Percentiles rank a stretch among this genome's conserved stretches.
phyloP scores from a whole-genome alignment of 2,329 filamentous ascomycete species.

The Exophiala xenobiotica region DNA sequence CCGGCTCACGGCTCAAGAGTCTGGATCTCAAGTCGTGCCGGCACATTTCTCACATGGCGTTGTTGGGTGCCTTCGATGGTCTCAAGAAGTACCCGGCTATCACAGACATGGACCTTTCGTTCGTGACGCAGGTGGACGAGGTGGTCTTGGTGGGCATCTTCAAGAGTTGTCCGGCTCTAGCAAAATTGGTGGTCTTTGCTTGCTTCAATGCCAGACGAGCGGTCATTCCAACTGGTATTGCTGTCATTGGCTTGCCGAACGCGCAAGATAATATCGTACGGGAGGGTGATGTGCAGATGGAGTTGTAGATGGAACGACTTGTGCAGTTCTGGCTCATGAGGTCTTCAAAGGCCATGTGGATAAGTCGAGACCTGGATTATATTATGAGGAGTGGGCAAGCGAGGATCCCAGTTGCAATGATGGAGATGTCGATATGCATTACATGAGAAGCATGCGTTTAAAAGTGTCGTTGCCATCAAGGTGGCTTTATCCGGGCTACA shows the following conservation, averaged over 20 bases:
- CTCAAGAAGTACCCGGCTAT: constrained; percentile 67
- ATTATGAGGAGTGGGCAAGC: too few species aligned
- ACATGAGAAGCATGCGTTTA: too few species aligned
- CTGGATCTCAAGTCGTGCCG: constrained; percentile 83
- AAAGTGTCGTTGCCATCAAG: too few species aligned
- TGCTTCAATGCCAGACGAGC: constrained; percentile 61
- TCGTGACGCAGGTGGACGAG: constrained; percentile 51
- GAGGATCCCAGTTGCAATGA: too few species aligned
- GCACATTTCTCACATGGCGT: constrained; percentile 70
- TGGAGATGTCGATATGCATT: too few species aligned
- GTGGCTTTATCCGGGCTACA: too few species aligned
- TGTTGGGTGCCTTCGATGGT: constrained; percentile 70
- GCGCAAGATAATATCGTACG: constrained; percentile 55
- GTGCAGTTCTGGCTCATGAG: neutral
- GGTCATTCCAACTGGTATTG: constrained; percentile 56
- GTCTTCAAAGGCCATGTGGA: neutral
- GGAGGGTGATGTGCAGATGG: constrained; percentile 3
- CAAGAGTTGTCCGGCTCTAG: constrained; percentile 46
- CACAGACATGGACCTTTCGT: constrained; percentile 71
- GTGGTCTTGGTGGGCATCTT: constrained; percentile 47
- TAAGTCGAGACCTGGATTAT: too few species aligned
- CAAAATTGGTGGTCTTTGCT: constrained; percentile 61
- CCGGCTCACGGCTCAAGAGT: constrained; percentile 62
- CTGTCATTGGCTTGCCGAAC: constrained; percentile 60
- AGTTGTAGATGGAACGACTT: neutral